Conservation (phyloP, 176 grass and related monocot genomes). For the Hsuehochloa calcarea region DNA sequence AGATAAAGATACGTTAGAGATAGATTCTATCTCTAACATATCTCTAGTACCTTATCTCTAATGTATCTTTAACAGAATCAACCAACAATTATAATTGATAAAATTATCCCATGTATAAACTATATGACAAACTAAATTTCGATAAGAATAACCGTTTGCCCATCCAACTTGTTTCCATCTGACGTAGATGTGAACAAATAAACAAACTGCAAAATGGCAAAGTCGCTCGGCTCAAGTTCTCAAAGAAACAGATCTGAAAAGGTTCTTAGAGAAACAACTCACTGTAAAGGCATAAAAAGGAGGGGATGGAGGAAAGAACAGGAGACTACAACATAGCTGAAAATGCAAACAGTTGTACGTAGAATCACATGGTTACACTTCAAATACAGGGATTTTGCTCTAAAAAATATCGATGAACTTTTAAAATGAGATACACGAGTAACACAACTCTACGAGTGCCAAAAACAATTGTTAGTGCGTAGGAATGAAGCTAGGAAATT, state of each 20-base stretch:
- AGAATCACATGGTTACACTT: background rate
- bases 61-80: too few species aligned
- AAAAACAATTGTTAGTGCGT: background rate
- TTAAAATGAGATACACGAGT: background rate
- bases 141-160: background rate
- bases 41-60: too few species aligned
- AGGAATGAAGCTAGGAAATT: background rate
- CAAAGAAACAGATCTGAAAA: background rate
- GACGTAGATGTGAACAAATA: background rate
- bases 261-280: too few species aligned
- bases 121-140: background rate
- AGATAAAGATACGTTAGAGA: too few species aligned
- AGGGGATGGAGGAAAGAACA: background rate
- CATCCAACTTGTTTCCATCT: conserved; percentile 1
- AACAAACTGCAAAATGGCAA: background rate
- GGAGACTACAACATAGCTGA: background rate
- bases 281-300: background rate
- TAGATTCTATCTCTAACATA: too few species aligned
- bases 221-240: background rate
- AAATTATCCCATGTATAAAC: too few species aligned
- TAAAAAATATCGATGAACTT: background rate
- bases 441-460: background rate
- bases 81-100: too few species aligned
- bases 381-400: background rate
- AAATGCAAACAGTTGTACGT: background rate